Evolutionary conservation across 352 stramenopile species (phyloP).

Genomic region (Phytophthora niederhauseri): DNA sequence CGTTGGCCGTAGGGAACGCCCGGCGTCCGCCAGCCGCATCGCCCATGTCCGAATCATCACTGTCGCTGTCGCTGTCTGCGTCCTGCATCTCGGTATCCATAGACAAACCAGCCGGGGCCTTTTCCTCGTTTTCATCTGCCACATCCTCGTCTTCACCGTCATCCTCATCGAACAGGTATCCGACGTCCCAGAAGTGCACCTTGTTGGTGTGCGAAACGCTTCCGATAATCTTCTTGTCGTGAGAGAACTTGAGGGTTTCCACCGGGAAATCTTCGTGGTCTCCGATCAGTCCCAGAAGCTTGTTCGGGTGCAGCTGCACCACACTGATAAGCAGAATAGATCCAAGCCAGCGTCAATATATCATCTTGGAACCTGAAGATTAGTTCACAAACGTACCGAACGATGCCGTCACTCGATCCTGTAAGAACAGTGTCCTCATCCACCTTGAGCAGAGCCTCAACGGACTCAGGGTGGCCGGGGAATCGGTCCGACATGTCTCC

Average conservation of each 20-base stretch:
- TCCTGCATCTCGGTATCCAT: conserved; percentile 88
- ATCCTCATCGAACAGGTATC: conserved; percentile 92
- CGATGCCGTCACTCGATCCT: conserved; percentile 95
- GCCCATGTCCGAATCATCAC: conserved; percentile 63
- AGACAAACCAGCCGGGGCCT: conserved; percentile 30
- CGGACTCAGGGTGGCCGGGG: conserved; percentile 93
- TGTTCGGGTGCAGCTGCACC: conserved; percentile 96
- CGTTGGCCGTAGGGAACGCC: conserved; percentile 67
- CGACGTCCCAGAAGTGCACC: conserved; percentile 96
- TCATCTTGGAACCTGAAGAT: background rate
- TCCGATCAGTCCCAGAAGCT: conserved; percentile 96
- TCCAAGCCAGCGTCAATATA: conserved; percentile 8
- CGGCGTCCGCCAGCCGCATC: conserved; percentile 43
- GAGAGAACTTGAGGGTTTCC: conserved; percentile 90
- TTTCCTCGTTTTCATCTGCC: conserved; percentile 63
- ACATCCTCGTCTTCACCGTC: conserved; percentile 76
- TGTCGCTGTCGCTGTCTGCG: conserved; percentile 77
- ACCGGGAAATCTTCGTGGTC: conserved; percentile 97
- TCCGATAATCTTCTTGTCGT: conserved; percentile 91
- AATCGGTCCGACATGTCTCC: conserved; percentile 97
- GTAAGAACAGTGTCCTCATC: conserved; percentile 98
- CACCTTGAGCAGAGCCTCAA: conserved; percentile 96
- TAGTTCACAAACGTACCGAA: conserved; percentile 66
- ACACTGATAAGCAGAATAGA: conserved; percentile 53
- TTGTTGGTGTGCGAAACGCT: conserved; percentile 95